These are phyloP conservation scores for Fusarium secorum DNA, from an alignment of 2,329 filamentous ascomycete genomes.

Conservation along the genomic window DNA sequence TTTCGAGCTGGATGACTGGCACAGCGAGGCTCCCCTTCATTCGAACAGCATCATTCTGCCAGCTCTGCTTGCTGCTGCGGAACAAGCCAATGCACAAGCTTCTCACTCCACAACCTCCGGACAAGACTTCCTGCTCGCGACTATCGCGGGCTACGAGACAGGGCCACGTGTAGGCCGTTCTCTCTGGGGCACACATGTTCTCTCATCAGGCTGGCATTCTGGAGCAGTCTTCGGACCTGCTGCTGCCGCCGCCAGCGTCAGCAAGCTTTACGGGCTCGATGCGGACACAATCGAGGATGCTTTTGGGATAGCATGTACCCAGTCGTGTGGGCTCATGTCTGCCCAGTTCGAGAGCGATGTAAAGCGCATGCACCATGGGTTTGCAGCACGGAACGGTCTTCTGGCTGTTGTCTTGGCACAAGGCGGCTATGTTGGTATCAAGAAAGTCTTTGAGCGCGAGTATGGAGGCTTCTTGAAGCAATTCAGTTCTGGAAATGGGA, in stretches of 20 bases:
- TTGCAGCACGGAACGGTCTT: background rate
- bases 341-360: conserved; percentile 3
- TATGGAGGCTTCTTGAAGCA: background rate
- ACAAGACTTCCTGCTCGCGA: background rate
- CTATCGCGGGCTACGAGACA: background rate
- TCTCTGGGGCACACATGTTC: conserved; percentile 2
- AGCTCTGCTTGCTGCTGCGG: background rate
- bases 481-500: background rate
- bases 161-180: background rate
- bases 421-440: background rate
- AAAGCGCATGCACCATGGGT: conserved; percentile 6
- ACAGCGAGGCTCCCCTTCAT: conserved; percentile 1
- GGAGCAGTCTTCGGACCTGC: conserved; percentile 1
- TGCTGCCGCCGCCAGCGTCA: background rate
- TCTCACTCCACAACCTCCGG: background rate
- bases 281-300: background rate
- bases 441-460: background rate
- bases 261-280: background rate
- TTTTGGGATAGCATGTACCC: conserved; percentile 1
- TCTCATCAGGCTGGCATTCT: conserved; percentile 7
- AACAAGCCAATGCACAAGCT: background rate
- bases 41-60: background rate
- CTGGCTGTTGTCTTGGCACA: background rate
- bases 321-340: background rate
- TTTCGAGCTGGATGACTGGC: conserved; percentile 7